Percentiles rank a stretch among this genome's conserved stretches.
Conservation (phyloP, 352 stramenopile genomes). For the Phytopythium helicoides region DNA sequence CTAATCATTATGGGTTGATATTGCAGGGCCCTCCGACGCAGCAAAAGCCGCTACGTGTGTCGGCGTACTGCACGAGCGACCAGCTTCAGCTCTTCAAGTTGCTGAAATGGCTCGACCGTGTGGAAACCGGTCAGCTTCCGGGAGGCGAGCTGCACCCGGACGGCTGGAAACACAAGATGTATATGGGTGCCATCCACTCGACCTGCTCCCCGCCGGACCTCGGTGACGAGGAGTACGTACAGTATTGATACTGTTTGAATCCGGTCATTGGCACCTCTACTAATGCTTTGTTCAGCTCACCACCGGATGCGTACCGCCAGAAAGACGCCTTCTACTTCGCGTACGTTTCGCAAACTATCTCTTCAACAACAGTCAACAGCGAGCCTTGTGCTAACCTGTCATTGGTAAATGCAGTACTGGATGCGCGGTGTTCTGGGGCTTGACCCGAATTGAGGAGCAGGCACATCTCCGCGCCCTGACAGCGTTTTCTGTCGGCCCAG, state of each 20-base stretch:
- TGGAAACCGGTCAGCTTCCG: conserved; percentile 73
- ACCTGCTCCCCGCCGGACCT: conserved; percentile 39
- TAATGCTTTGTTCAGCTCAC: background rate
- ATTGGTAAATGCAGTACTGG: conserved; percentile 50
- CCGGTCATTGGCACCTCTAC: conserved; percentile 10
- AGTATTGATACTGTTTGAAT: no score
- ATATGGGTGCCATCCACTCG: conserved; percentile 85
- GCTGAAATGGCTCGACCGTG: conserved; percentile 82
- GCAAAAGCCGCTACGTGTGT: conserved; percentile 72
- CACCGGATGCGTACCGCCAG: conserved; percentile 51
- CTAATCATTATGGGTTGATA: no score
- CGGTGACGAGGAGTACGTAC: conserved; percentile 42
- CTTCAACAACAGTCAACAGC: no score
- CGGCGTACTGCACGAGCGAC: conserved; percentile 84
- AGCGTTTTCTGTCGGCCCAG: conserved; percentile 58
- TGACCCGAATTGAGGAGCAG: conserved; percentile 79
- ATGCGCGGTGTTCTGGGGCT: conserved; percentile 90
- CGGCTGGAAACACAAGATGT: conserved; percentile 84
- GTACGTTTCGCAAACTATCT: no score
- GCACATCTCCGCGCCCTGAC: conserved; percentile 58
- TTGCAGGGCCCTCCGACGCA: conserved; percentile 53
- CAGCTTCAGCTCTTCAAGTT: conserved; percentile 84
- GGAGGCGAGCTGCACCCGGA: conserved; percentile 75
- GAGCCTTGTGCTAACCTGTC: no score
- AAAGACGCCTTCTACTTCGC: conserved; percentile 88